Conservation (phyloP, 2,329 filamentous ascomycete species). For the Arthrinium phaeospermum region DNA sequence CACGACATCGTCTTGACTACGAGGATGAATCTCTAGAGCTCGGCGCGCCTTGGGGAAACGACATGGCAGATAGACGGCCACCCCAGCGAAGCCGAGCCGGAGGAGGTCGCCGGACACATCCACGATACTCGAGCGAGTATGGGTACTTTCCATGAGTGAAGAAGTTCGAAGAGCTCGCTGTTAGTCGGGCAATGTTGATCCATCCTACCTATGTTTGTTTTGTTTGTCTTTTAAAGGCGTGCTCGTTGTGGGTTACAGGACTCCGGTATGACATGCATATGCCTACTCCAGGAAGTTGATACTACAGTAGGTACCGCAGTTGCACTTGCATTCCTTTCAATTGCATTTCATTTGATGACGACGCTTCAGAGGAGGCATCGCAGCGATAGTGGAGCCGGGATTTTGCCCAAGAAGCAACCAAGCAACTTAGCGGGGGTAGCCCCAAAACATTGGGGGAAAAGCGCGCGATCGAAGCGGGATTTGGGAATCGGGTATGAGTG, state of each 20-base stretch:
- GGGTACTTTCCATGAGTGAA: slow-evolving; percentile 8
- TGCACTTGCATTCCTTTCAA: background rate
- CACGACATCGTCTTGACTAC: background rate
- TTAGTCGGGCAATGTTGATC: background rate
- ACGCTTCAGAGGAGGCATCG: background rate
- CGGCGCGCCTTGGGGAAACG: slow-evolving; percentile 2
- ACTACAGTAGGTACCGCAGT: no score
- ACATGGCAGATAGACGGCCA: background rate
- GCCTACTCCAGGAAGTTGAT: background rate
- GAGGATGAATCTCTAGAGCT: slow-evolving; percentile 4
- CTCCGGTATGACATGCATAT: background rate
- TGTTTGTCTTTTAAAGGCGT: background rate
- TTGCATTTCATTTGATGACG: background rate
- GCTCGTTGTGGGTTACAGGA: background rate
- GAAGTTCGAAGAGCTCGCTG: background rate
- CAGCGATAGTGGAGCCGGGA: background rate
- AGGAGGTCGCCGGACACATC: background rate
- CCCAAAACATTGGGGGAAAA: background rate
- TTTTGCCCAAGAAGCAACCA: background rate
- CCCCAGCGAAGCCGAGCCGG: background rate
- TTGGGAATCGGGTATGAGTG: background rate
- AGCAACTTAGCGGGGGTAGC: background rate
- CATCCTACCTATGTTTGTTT: background rate
- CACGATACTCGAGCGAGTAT: slow-evolving; percentile 13
- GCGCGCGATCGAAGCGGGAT: background rate